Base-by-base conservation (phyloP, 2,329 filamentous ascomycete species). In the Akanthomyces lecanii region DNA sequence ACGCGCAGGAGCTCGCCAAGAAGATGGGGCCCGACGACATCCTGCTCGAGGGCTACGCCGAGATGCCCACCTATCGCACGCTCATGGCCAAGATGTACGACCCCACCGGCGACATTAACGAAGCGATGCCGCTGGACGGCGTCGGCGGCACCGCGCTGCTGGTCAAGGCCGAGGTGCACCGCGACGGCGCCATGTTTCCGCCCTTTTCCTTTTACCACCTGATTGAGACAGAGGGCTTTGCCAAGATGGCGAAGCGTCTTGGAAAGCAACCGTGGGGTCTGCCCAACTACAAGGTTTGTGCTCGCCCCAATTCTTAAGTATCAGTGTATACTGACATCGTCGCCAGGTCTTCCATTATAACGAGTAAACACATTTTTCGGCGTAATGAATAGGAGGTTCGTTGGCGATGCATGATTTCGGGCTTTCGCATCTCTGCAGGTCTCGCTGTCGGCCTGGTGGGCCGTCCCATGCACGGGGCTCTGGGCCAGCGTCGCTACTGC, bases 101-200 rank as follows among this genome's bases (percentile, higher is more conserved):
- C 6, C 81, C 83, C 0, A 79, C 79, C 61, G 83, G 83, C 18
- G 83, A 90, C 68, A 74, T 77, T 48, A 79, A 84, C 56, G 76
- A 82, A 42, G 86, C 90, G 71, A 84, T 97, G 58, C 82, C 87
- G 50, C 82, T 99, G 10, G 95, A 99, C 73, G 95, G 95, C 56
- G 95, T 99, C 4, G 95, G 95, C 62, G 95, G 95, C 42, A 96
- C 94, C 1, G 91, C 93, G 1, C 79, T 99, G 66, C 79, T 99
- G 71, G 95, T 99, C 65, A 97, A 97, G 79, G 95, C 93, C 1
- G 93, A 98, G 64, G 95, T 99, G 28, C 95, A 99, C 74, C 87
- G 95, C 30, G 95, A 99, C 72, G 95, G 95, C 23, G 94, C 95
- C 73, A 99, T 98, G 94, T 99, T 99, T 78, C 95, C 95, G 21